These are phyloP conservation scores for Plectosphaerella cucumerina DNA, from an alignment of 2,329 filamentous ascomycete genomes.

Conservation along the genomic window DNA sequence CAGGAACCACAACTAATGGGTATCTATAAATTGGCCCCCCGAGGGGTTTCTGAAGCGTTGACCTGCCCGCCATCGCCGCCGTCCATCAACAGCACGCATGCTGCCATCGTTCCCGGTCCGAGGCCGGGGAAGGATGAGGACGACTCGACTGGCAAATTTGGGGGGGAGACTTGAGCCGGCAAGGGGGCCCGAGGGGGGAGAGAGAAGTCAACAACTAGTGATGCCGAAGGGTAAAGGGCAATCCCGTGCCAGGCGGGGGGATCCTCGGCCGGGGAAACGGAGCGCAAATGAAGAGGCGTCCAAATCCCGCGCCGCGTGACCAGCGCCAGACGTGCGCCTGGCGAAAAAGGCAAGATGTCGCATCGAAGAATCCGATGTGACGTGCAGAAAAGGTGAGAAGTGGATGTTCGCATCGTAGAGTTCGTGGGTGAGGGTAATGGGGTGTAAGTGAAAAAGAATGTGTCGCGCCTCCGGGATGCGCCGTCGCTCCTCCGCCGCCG, in stretches of 20 bases:
- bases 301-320: background rate
- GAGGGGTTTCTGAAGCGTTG: no score
- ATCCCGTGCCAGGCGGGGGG: background rate
- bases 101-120: no score
- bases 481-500: background rate
- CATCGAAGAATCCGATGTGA: background rate
- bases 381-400: slow-evolving; percentile 4
- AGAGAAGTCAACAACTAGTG: no score
- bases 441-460: background rate
- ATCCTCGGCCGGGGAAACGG: background rate
- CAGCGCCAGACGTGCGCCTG: background rate
- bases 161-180: no score
- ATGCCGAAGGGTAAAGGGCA: background rate
- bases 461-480: background rate
- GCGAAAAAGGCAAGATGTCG: slow-evolving; percentile 1
- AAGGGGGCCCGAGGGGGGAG: no score
- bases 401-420: slow-evolving; percentile 10
- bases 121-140: no score
- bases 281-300: background rate
- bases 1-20: background rate
- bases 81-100: no score
- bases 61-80: no score
- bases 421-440: slow-evolving; percentile 2
- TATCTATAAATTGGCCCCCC: background rate
- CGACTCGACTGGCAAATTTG: no score